Evolutionary conservation across 768 basidiomycete species (phyloP).

Genomic region (Hortiboletus campestris): DNA sequence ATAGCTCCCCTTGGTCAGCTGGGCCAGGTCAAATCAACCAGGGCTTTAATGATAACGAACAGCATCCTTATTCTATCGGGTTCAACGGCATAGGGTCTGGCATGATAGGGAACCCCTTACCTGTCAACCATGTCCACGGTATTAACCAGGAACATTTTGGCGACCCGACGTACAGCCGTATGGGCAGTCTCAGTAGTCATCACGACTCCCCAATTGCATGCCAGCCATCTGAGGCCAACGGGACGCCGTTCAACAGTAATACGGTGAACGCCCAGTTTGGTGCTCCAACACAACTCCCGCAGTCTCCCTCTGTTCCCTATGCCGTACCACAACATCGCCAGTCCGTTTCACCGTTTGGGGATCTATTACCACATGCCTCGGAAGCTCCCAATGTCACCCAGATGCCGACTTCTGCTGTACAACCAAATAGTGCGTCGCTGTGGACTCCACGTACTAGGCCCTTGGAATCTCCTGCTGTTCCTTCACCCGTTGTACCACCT

Average conservation of each 20-base stretch:
- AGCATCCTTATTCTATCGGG: constrained; percentile 24
- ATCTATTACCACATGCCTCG: constrained; percentile 17
- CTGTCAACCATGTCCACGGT: constrained; percentile 21
- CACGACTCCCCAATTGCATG: constrained; percentile 24
- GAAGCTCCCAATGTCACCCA: constrained; percentile 20
- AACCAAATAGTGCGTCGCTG: constrained; percentile 20
- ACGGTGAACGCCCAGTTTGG: constrained; percentile 24
- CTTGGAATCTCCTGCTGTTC: constrained; percentile 16
- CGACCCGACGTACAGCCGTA: constrained; percentile 23
- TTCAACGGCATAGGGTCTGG: constrained; percentile 22
- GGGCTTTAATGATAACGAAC: constrained; percentile 21
- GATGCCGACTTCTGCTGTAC: constrained; percentile 21
- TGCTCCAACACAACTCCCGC: constrained; percentile 17
- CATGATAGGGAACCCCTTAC: constrained; percentile 14
- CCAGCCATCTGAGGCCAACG: constrained; percentile 26
- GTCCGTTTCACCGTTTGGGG: constrained; percentile 22
- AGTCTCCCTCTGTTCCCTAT: constrained; percentile 22
- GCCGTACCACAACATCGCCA: constrained; percentile 18
- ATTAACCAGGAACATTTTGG: constrained; percentile 28
- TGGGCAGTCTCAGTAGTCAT: constrained; percentile 21
- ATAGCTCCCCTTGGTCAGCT: constrained; percentile 35
- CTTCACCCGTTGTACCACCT: constrained; percentile 23
- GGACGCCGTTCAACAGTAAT: constrained; percentile 18
- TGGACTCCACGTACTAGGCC: constrained; percentile 22
- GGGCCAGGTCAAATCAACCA: constrained; percentile 24